Evolutionary conservation across 345 rosid species (phyloP).

Genomic region (Isatis tinctoria): DNA sequence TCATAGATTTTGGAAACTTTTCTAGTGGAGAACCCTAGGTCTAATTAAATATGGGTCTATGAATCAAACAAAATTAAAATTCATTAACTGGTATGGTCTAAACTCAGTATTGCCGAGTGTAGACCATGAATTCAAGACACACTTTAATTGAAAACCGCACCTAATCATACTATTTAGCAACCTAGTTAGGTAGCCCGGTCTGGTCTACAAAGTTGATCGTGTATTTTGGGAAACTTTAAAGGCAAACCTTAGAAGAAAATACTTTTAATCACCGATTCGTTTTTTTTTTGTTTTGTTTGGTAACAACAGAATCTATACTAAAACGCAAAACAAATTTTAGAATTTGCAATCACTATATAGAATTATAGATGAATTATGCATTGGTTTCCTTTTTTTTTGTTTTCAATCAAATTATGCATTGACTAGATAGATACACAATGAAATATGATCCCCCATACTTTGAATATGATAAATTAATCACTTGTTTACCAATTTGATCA

Average conservation of each 20-base stretch:
- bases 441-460: background rate
- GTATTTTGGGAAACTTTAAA: background rate
- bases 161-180: slow-evolving; percentile 3
- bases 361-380: background rate
- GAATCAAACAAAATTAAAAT: background rate
- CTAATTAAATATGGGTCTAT: background rate
- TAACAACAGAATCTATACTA: background rate
- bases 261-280: background rate
- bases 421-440: background rate
- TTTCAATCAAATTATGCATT: background rate
- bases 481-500: background rate
- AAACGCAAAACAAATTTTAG: background rate
- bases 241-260: background rate
- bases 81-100: background rate
- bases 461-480: background rate
- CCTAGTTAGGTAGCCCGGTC: slow-evolving; percentile 2
- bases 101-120: background rate
- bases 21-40: background rate
- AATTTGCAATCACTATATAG: background rate
- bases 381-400: background rate
- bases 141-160: slow-evolving; percentile 20
- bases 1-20: background rate
- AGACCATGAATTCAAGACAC: slow-evolving; percentile 30
- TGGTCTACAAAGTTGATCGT: background rate
- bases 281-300: background rate